Conservation (phyloP, 768 basidiomycete species). For the Tremella mesenterica region DNA sequence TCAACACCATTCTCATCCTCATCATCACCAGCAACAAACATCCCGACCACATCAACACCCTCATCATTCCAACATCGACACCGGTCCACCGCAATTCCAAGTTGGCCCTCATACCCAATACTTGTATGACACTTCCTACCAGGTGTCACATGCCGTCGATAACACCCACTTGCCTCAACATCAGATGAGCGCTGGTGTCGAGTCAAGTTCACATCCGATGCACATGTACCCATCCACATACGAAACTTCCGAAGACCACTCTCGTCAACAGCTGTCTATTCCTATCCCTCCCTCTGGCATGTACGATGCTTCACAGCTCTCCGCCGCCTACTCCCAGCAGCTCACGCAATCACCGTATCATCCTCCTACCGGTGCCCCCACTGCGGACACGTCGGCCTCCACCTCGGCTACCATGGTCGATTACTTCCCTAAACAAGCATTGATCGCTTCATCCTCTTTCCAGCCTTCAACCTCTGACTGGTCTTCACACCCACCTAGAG, state of each 20-base stretch:
- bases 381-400: no score
- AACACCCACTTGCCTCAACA: neutral
- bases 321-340: neutral
- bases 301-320: neutral
- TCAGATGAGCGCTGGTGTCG: neutral
- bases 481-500: neutral
- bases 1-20: neutral
- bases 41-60: neutral
- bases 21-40: neutral
- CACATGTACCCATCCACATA: neutral
- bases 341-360: conserved; percentile 1
- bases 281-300: neutral
- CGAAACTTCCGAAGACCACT: no score
- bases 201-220: neutral
- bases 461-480: neutral
- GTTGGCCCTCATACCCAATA: no score
- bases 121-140: no score
- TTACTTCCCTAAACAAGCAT: neutral
- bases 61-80: neutral
- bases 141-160: no score
- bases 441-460: neutral
- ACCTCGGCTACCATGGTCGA: neutral
- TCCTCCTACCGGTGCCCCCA: neutral
- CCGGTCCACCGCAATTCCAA: neutral
- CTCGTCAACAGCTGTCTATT: neutral